phyloP scores from a whole-genome alignment of 2,329 filamentous ascomycete species.

The Calonectria ilicicola region DNA sequence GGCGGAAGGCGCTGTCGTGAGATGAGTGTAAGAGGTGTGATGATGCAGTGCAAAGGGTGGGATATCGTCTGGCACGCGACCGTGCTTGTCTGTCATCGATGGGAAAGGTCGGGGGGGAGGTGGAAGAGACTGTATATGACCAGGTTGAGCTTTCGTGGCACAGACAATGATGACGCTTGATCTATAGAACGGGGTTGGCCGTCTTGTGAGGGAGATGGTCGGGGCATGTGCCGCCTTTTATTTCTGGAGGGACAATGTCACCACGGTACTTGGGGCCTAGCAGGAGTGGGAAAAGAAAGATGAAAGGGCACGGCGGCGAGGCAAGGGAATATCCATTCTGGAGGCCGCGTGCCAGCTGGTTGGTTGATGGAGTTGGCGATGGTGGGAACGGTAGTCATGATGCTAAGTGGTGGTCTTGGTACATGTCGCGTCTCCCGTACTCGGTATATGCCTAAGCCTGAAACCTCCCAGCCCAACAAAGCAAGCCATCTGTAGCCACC shows the following conservation, averaged over 20 bases:
- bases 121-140: slow-evolving; percentile 24
- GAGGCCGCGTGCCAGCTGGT: slow-evolving; percentile 34
- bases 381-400: slow-evolving; percentile 35
- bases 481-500: slow-evolving; percentile 1
- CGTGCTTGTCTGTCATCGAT: slow-evolving; percentile 25
- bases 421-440: neutral
- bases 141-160: slow-evolving; percentile 8
- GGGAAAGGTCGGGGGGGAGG: neutral
- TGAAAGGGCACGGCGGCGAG: slow-evolving; percentile 29
- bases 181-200: slow-evolving; percentile 21
- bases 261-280: slow-evolving; percentile 12
- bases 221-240: slow-evolving; percentile 18
- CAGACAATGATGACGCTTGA: slow-evolving; percentile 19
- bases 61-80: slow-evolving; percentile 35
- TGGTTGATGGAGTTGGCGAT: slow-evolving; percentile 27
- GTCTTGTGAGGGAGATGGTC: neutral
- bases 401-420: slow-evolving; percentile 23
- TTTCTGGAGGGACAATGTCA: slow-evolving; percentile 11
- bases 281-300: neutral
- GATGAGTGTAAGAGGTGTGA: slow-evolving; percentile 32
- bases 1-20: slow-evolving; percentile 22
- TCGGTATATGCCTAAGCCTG: neutral
- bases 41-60: slow-evolving; percentile 21
- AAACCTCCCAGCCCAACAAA: slow-evolving; percentile 10
- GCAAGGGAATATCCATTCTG: slow-evolving; percentile 11